These are phyloP conservation scores for Madurella mycetomatis DNA, from an alignment of 2,329 filamentous ascomycete genomes.

Conservation along the genomic window DNA sequence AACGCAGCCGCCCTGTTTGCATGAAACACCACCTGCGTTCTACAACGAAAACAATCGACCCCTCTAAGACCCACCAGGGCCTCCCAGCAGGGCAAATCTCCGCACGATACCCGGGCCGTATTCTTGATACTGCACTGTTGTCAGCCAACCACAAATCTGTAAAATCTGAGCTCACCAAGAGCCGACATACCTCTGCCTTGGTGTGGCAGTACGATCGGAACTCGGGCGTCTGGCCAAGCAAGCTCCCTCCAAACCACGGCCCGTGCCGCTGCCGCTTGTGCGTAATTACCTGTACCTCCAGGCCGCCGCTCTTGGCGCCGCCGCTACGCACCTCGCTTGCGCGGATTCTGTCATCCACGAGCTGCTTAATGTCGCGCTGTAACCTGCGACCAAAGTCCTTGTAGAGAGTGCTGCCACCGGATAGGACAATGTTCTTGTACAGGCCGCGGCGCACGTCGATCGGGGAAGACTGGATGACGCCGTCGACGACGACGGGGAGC, in stretches of 20 bases:
- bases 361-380: conserved; percentile 93
- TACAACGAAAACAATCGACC: conserved; percentile 10
- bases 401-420: conserved; percentile 94
- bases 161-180: not conserved
- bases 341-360: conserved; percentile 89
- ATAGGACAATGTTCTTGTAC: conserved; percentile 99
- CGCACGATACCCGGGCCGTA: conserved; percentile 93
- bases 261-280: conserved; percentile 97
- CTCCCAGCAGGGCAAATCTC: conserved; percentile 88
- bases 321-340: conserved; percentile 89
- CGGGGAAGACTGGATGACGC: conserved; percentile 93
- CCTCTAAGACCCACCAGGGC: conserved; percentile 71
- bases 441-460: conserved; percentile 95
- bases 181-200: conserved; percentile 62
- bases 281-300: conserved; percentile 95
- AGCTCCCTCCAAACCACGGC: conserved; percentile 95
- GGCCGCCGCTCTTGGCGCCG: conserved; percentile 84
- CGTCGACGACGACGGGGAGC: conserved; percentile 88
- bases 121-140: conserved; percentile 70
- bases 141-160: conserved; percentile 13
- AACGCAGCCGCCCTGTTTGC: conserved; percentile 14
- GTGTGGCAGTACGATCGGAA: conserved; percentile 99
- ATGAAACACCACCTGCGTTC: conserved; percentile 21
- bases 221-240: conserved; percentile 94
- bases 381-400: conserved; percentile 95